A percentile compares a stretch with the other conserved stretches of the same genome.
Conservation (phyloP, 768 basidiomycete species). For the Kwoniella pini region DNA sequence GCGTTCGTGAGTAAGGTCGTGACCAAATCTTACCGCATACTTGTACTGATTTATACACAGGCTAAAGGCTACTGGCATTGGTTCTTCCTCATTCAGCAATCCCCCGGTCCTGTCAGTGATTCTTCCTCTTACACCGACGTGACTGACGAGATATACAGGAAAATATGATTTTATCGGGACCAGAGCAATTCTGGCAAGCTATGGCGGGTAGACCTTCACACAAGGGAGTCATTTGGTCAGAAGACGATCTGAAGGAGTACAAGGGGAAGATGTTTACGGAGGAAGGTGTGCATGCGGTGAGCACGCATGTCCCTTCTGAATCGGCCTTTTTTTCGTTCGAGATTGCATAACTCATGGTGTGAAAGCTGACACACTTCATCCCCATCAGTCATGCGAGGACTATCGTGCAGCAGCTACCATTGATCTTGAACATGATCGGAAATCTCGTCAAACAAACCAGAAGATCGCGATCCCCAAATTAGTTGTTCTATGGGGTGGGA, state of each 20-base stretch:
- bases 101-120: constrained; percentile 33
- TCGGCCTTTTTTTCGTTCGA: too few species aligned
- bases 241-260: constrained; percentile 33
- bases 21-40: too few species aligned
- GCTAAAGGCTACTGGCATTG: constrained; percentile 46
- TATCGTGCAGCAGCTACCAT: constrained; percentile 52
- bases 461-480: constrained; percentile 25
- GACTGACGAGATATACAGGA: constrained; percentile 22
- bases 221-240: constrained; percentile 26
- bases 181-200: constrained; percentile 30
- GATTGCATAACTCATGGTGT: too few species aligned
- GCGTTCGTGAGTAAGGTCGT: constrained; percentile 31
- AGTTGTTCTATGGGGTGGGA: constrained; percentile 38
- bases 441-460: constrained; percentile 24
- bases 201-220: constrained; percentile 15
- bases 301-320: too few species aligned
- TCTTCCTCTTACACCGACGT: too few species aligned
- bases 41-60: constrained; percentile 12
- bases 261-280: constrained; percentile 17
- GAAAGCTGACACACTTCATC: too few species aligned
- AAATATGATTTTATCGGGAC: constrained; percentile 33
- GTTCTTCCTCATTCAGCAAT: constrained; percentile 45
- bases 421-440: constrained; percentile 48
- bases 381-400: constrained; percentile 46
- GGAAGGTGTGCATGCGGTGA: constrained; percentile 35